phyloP scores from a whole-genome alignment of 1,139 yeast genomes.

The Saccharomyces hybrid region DNA sequence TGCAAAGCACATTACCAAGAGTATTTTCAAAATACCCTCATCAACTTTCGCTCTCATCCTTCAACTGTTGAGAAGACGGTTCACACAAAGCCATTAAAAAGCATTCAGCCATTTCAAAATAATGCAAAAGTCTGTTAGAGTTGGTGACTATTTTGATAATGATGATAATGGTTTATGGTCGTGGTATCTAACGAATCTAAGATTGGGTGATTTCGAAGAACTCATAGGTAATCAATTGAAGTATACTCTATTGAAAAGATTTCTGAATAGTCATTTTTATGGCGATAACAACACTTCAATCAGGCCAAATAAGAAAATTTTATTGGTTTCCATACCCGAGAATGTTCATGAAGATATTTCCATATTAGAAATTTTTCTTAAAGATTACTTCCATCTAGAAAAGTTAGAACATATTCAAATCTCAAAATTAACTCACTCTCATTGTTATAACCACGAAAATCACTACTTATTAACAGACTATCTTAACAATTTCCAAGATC shows the following conservation, averaged over 20 bases:
- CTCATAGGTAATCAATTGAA: constrained; percentile 24
- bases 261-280: constrained; percentile 7
- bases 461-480: constrained; percentile 29
- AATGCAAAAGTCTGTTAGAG: constrained; percentile 26
- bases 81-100: background rate
- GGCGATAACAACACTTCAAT: constrained; percentile 4
- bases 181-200: constrained; percentile 30
- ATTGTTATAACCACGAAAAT: constrained; percentile 27
- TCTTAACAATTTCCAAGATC: constrained; percentile 26
- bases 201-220: constrained; percentile 32
- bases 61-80: background rate
- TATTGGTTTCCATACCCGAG: constrained; percentile 31
- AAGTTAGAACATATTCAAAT: constrained; percentile 25
- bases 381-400: constrained; percentile 28
- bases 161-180: constrained; percentile 32
- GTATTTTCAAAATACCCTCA: background rate
- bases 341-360: constrained; percentile 26
- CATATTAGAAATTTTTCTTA: constrained; percentile 26
- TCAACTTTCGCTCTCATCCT: background rate
- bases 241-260: constrained; percentile 23
- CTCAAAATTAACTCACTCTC: constrained; percentile 22
- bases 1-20: background rate
- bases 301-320: constrained; percentile 17
- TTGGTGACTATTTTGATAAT: constrained; percentile 27
- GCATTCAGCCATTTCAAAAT: background rate